These are phyloP conservation scores for Mycocentrospora acerina DNA, from an alignment of 2,329 filamentous ascomycete species.

Conservation along the genomic window DNA sequence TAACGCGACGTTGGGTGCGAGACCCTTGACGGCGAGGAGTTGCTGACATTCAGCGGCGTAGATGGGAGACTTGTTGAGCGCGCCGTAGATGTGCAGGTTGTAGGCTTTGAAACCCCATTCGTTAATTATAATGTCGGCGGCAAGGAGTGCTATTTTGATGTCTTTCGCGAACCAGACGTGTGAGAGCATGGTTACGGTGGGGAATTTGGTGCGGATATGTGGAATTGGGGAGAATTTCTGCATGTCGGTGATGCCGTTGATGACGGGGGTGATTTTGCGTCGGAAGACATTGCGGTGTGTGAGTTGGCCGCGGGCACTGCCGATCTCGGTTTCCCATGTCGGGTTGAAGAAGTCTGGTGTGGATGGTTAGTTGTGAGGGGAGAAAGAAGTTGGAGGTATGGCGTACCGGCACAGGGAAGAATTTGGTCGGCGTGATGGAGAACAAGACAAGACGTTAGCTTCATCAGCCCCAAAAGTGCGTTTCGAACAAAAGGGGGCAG, in stretches of 20 bases:
- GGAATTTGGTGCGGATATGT: slow-evolving; percentile 58
- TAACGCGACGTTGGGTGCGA: slow-evolving; percentile 54
- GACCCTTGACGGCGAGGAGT: slow-evolving; percentile 58
- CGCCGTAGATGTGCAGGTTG: slow-evolving; percentile 63
- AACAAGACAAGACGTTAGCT: slow-evolving; percentile 44
- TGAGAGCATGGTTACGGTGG: slow-evolving; percentile 66
- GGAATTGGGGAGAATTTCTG: slow-evolving; percentile 62
- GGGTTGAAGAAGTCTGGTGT: slow-evolving; percentile 64
- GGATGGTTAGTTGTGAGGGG: slow-evolving; percentile 27
- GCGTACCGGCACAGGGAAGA: slow-evolving; percentile 38
- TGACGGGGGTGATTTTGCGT: slow-evolving; percentile 64
- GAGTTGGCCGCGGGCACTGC: slow-evolving; percentile 58
- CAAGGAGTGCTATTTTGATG: slow-evolving; percentile 64
- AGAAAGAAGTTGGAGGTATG: not conserved
- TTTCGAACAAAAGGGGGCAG: slow-evolving; percentile 45
- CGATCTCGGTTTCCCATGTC: slow-evolving; percentile 64
- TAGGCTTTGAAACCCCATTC: slow-evolving; percentile 67
- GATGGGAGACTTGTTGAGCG: slow-evolving; percentile 62
- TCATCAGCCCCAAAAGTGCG: slow-evolving; percentile 43
- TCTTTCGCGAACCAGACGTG: slow-evolving; percentile 63
- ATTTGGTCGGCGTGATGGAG: slow-evolving; percentile 59
- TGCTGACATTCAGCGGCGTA: slow-evolving; percentile 62
- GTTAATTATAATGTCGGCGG: slow-evolving; percentile 66
- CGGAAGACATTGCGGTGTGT: slow-evolving; percentile 60
- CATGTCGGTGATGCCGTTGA: slow-evolving; percentile 67